Base-by-base conservation (phyloP, 805 yeast genomes). In the Saccharomycopsis capsularis region DNA sequence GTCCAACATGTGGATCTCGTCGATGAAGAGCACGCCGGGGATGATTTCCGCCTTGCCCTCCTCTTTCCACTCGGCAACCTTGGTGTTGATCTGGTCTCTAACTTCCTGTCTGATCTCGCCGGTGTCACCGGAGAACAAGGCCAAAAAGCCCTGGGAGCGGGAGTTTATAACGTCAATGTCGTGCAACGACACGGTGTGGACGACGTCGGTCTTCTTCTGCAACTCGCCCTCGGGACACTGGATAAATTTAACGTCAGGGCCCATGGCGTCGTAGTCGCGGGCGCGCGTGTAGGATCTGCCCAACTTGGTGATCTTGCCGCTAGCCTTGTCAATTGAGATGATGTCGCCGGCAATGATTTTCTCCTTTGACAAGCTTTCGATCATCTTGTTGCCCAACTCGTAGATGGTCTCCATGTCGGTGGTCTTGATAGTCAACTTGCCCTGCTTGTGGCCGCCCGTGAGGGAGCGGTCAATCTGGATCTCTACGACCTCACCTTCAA, bases 221-320 rank as follows among this genome's bases (percentile, higher is more conserved):
- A 93, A 78, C 71, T 93, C 99, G 50, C 99, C 99, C 65, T 93
- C 97, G 36, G 99, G 99, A 64, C 96, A 85, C 68, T 93, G 97
- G 51, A 93, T 96, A 65, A 93, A 93, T 67, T 89, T 90, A 44
- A 96, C 90, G 56, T 95, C 98, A 47, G 97, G 96, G 19, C 96
- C 95, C 95, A 89, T 88, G 40, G 98, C 96, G 68, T 93, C 99
- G 66, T 93, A 93, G 67, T 93, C 99, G 59, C 99, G 78, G 4
- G 97, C 95, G 59, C 97, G 79, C 4, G 98, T 82, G 67, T 88
- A 95, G 0, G 97, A 90, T 67, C 96, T 81, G 53, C 99, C 99
- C 56, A 93, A 78, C 66, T 91, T 88, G 48, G 93, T 82, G 60
- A 93, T 87, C 56, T 91, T 86, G 47, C 99, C 99, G 45, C 90